These are phyloP conservation scores for Musa schizocarpa DNA, from an alignment of 176 grass and related monocot species.

Conservation along the genomic window DNA sequence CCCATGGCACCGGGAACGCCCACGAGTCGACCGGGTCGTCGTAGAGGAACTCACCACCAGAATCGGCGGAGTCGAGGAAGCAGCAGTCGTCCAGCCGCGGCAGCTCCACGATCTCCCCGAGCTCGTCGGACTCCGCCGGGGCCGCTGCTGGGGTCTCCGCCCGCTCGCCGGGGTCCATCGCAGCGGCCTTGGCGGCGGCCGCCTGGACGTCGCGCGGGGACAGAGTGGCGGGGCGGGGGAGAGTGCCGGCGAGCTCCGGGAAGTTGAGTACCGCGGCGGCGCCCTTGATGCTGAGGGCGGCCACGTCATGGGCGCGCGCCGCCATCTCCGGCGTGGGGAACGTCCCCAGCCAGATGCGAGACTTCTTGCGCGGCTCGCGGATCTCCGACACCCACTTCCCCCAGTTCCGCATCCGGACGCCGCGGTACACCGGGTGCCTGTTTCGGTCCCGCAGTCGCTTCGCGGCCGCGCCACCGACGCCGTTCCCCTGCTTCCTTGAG, in stretches of 20 bases:
- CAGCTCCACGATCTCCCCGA: constrained; percentile 2
- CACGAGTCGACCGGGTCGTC: constrained; percentile 7
- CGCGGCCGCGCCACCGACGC: neutral
- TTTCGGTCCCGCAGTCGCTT: neutral
- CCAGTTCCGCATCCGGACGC: constrained; percentile 11
- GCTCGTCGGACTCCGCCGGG: neutral
- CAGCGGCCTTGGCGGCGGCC: neutral
- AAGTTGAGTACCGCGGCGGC: neutral
- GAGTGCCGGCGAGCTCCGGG: neutral
- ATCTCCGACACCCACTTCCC: constrained; percentile 18
- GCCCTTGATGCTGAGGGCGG: constrained; percentile 24
- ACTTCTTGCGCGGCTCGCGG: constrained; percentile 76
- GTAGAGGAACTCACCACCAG: neutral
- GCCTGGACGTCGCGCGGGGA: constrained; percentile 1
- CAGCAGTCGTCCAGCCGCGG: neutral
- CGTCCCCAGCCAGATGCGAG: constrained; percentile 64
- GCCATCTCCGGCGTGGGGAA: constrained; percentile 58
- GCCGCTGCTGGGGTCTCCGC: neutral
- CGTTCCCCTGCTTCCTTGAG: neutral
- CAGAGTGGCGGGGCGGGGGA: neutral
- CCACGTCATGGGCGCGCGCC: constrained; percentile 72
- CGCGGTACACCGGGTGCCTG: constrained; percentile 5
- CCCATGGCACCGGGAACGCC: neutral
- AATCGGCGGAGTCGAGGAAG: neutral
- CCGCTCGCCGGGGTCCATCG: neutral